A percentile compares a stretch with the other conserved stretches of the same genome.
Evolutionary conservation across 2,329 filamentous ascomycete genomes (phyloP).

Genomic region (Apiospora rasikravindrae): DNA sequence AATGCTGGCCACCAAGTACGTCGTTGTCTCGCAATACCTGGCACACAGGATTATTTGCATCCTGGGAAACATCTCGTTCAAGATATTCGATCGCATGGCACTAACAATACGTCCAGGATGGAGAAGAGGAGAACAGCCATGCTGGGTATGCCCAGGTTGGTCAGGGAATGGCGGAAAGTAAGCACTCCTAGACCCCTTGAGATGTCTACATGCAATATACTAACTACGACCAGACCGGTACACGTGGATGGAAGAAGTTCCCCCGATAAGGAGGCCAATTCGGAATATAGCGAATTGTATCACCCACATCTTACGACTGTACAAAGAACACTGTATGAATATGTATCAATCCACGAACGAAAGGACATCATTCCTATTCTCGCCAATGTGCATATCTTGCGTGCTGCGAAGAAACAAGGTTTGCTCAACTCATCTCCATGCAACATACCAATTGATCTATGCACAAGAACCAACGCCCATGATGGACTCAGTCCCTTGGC

Average conservation of each 20-base stretch:
- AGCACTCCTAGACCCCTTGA: slow-evolving; percentile 39
- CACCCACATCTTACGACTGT: slow-evolving; percentile 28
- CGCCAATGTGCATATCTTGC: not conserved
- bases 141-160: slow-evolving; percentile 91
- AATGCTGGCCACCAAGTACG: slow-evolving; percentile 75
- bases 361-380: not conserved
- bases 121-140: slow-evolving; percentile 91
- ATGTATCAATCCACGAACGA: slow-evolving; percentile 23
- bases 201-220: not conserved
- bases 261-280: slow-evolving; percentile 53
- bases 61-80: not conserved
- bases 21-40: slow-evolving; percentile 34
- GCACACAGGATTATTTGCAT: not conserved
- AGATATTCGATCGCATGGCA: slow-evolving; percentile 19
- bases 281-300: not conserved
- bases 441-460: not conserved
- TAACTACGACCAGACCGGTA: slow-evolving; percentile 54
- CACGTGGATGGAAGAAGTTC: slow-evolving; percentile 61
- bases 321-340: slow-evolving; percentile 36
- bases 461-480: not conserved
- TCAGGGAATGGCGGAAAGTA: slow-evolving; percentile 93
- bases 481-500: not conserved
- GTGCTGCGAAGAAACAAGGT: not conserved
- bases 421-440: not conserved
- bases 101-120: slow-evolving; percentile 61